Conservation (phyloP, 2,329 filamentous ascomycete genomes). For the Scopulariopsis brevicaulis region DNA sequence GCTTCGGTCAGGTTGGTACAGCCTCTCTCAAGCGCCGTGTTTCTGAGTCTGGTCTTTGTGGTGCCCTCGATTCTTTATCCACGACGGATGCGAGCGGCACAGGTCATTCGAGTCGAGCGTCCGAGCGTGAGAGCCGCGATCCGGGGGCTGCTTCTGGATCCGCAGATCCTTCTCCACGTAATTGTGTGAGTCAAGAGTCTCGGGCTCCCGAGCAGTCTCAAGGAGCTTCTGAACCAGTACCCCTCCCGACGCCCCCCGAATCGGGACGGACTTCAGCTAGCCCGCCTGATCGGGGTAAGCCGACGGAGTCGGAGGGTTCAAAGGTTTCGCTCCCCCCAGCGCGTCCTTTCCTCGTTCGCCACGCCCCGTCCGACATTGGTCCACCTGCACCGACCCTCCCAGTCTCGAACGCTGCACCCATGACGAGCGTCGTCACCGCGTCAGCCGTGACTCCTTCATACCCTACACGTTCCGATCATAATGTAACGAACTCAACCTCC, state of each 20-base stretch:
- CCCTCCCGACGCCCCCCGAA: slow-evolving; percentile 11
- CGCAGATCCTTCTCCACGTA: not conserved
- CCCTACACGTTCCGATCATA: slow-evolving; percentile 45
- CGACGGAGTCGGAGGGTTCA: slow-evolving; percentile 14
- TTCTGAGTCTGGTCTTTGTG: not conserved
- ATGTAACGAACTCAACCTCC: not conserved
- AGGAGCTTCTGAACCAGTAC: slow-evolving; percentile 2
- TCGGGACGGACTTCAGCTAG: slow-evolving; percentile 10
- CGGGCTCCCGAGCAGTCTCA: not conserved
- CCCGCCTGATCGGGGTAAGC: slow-evolving; percentile 14
- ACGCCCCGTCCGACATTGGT: not conserved
- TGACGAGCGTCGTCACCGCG: slow-evolving; percentile 47
- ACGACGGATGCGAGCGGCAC: not conserved
- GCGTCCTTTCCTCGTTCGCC: slow-evolving; percentile 3
- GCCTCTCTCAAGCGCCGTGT: slow-evolving; percentile 42
- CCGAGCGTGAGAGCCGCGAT: not conserved
- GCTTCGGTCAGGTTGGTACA: slow-evolving; percentile 99
- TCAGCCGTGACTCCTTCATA: slow-evolving; percentile 54
- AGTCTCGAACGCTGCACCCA: slow-evolving; percentile 1
- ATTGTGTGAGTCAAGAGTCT: not conserved
- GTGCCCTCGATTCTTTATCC: not conserved
- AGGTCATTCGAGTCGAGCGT: not conserved
- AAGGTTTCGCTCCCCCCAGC: not conserved
- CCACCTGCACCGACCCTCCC: not conserved
- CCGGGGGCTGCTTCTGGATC: not conserved